Percentiles rank a stretch among this genome's conserved stretches.
Conservation (phyloP, 2,329 filamentous ascomycete species). For the Apiospora marii region DNA sequence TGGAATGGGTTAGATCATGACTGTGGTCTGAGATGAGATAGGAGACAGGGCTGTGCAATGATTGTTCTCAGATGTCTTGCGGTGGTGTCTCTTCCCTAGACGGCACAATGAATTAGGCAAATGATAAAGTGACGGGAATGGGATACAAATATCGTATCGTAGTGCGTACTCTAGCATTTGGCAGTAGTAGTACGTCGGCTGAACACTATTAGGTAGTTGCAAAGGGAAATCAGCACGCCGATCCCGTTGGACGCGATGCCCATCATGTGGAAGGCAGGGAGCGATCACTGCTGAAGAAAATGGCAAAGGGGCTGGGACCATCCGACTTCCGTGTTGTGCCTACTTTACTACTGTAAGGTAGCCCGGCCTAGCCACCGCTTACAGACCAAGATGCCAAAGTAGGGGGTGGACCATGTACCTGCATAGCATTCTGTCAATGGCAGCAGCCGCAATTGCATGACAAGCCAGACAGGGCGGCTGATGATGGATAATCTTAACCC, state of each 20-base stretch:
- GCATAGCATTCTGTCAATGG: not conserved
- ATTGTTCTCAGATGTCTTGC: not conserved
- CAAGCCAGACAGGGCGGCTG: not conserved
- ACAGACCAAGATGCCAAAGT: not conserved
- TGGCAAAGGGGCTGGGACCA: not conserved
- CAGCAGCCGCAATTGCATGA: conserved; percentile 15
- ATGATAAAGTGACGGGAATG: conserved; percentile 2
- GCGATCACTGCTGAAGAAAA: conserved; percentile 12
- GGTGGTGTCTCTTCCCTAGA: not conserved
- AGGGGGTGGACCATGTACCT: conserved; percentile 13
- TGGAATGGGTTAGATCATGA: conserved; percentile 1
- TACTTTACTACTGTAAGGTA: not conserved
- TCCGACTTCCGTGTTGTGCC: not conserved
- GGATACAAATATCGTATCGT: not conserved
- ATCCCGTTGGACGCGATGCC: not conserved
- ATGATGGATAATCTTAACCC: conserved; percentile 3
- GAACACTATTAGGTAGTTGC: not conserved
- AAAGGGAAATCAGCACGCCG: not conserved
- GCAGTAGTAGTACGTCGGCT: not conserved
- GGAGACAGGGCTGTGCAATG: not conserved
- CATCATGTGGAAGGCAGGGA: not conserved
- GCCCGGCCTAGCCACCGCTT: not conserved
- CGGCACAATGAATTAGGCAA: not conserved
- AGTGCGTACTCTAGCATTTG: not conserved
- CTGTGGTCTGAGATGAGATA: not conserved